Conservation (phyloP, 2,329 filamentous ascomycete species). For the Rosellinia necatrix region DNA sequence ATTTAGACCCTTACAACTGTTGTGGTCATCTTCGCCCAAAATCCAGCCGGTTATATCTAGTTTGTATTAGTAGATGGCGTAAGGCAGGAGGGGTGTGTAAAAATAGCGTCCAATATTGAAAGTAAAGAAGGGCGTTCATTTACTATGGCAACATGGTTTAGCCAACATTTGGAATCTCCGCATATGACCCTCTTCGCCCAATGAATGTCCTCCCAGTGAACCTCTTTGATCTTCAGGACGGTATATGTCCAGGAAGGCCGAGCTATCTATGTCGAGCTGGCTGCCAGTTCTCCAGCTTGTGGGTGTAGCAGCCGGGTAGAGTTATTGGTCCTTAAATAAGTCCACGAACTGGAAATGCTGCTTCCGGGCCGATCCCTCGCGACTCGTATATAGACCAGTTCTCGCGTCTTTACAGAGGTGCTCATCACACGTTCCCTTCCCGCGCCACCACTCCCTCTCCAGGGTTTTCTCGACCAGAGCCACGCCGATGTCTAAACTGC, state of each 20-base stretch:
- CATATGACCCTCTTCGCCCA: conserved; percentile 31
- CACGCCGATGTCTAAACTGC: too few relatives aligned
- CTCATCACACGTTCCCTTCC: too few relatives aligned
- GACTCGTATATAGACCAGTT: too few relatives aligned
- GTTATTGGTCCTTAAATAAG: conserved; percentile 62
- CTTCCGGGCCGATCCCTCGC: conserved; percentile 53
- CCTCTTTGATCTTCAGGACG: conserved; percentile 35
- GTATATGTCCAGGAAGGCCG: conserved; percentile 35
- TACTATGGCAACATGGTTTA: too few relatives aligned
- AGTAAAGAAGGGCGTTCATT: neutral
- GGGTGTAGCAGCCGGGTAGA: conserved; percentile 46
- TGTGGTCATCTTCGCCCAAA: neutral
- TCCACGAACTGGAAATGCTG: conserved; percentile 70
- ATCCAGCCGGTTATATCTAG: neutral
- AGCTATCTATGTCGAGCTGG: conserved; percentile 36
- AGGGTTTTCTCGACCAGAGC: too few relatives aligned
- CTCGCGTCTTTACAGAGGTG: too few relatives aligned
- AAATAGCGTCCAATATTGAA: neutral
- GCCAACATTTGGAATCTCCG: conserved; percentile 4
- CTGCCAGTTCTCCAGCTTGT: conserved; percentile 36
- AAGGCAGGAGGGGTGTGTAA: neutral
- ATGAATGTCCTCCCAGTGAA: conserved; percentile 33
- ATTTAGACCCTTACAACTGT: too few relatives aligned
- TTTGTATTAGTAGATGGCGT: neutral
- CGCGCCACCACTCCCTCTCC: too few relatives aligned